Percentiles rank a stretch among this genome's conserved stretches.
Conservation (phyloP, 192 early-diverging fungal species). For the Entomortierella chlamydospora region DNA sequence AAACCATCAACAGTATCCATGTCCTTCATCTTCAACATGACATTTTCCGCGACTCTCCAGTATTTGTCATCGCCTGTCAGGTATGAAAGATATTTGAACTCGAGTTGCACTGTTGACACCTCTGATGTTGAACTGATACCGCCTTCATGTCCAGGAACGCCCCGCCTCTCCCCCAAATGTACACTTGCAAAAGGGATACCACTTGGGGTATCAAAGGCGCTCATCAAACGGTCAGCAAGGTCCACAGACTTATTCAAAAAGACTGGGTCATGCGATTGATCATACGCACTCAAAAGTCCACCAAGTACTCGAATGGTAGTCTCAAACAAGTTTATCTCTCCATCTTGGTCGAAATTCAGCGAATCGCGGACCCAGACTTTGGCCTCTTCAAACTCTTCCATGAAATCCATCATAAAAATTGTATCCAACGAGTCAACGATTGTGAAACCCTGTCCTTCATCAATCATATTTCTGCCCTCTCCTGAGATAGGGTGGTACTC, state of each 20-base stretch:
- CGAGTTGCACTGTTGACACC: constrained; percentile 86
- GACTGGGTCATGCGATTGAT: constrained; percentile 74
- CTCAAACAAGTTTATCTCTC: constrained; percentile 84
- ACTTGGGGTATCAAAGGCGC: constrained; percentile 74
- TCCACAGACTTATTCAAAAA: constrained; percentile 79
- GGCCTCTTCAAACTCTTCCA: constrained; percentile 78
- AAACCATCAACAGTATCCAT: constrained; percentile 74
- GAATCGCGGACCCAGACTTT: constrained; percentile 68
- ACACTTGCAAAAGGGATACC: constrained; percentile 77
- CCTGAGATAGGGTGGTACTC: constrained; percentile 84
- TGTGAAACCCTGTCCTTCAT: constrained; percentile 70
- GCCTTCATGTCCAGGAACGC: constrained; percentile 63
- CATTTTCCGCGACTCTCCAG: constrained; percentile 75
- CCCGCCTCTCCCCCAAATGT: constrained; percentile 59
- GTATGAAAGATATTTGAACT: constrained; percentile 85
- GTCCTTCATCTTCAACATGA: constrained; percentile 62
- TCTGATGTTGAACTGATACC: constrained; percentile 77
- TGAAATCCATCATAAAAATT: constrained; percentile 80
- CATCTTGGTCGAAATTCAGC: constrained; percentile 76
- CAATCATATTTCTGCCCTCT: constrained; percentile 72
- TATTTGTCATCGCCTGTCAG: constrained; percentile 82
- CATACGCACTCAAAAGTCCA: constrained; percentile 84
- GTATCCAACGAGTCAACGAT: constrained; percentile 91
- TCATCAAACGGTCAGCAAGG: constrained; percentile 77
- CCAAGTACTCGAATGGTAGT: constrained; percentile 90